Base-by-base conservation (phyloP, 139 green algal species). In the Chlamydomonas sphaeroides region DNA sequence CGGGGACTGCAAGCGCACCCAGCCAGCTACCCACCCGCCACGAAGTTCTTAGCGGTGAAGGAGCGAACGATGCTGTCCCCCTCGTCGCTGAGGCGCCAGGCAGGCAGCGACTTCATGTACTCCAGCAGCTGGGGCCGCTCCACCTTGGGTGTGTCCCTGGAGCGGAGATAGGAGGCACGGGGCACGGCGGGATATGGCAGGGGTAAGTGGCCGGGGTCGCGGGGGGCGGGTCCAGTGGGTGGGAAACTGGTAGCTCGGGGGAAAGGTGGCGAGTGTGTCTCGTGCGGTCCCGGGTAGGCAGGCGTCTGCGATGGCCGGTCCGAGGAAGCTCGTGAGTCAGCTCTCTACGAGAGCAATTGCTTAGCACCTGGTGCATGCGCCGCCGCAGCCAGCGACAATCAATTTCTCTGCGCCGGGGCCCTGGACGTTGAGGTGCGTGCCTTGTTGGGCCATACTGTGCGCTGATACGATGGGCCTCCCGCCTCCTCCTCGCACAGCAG, bases 31-130 rank as follows among this genome's bases (percentile, higher is more conserved):
- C 11, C 71, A 93, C 89, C 90, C 74, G 89, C 81, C 42, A 89
- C 67, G 56, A 95, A 94, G 85, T 93, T 95, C 48, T 88, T 92
- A 21, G 90, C 90, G 10, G 88, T 85, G 48, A 94, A 93, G 1
- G 42, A 79, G 25, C 86, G 80, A 10, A 38, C 73, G 23, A 95
- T 72, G 11, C 39, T 80, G 0, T 45, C 88, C 5, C 77, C 32
- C 10, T 90, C 82, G 2, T 82, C 49, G 38, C 68, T 78, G 6
- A 93, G 51, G 23, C 80, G 28, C 91, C 92, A 94, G 18, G 82
- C 75, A 21, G 90, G 92, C 30, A 94, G 32, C 5, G 84, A 68
- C 32, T 65, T 45, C 80, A 94, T 39, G n/a, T 88, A 71, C 28
- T 84, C 32, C 2, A 62, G 39, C 35, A 95, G 66, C 33, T 93